Conservation (phyloP, 306 rosid genomes). For the Inga leiocalycina region DNA sequence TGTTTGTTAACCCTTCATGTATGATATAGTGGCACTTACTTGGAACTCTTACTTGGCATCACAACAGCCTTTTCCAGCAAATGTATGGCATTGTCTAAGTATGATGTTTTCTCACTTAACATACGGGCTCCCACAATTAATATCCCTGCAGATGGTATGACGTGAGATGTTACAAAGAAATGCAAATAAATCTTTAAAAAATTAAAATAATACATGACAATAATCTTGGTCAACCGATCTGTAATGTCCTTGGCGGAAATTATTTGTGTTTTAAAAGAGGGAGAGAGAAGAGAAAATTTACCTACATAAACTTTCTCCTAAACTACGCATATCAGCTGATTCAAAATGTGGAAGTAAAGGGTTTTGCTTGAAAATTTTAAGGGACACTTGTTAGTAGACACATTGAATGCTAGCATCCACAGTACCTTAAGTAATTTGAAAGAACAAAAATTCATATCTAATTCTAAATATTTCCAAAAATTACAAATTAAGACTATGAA, state of each 20-base stretch:
- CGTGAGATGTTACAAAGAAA: conserved; percentile 20
- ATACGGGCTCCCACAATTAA: conserved; percentile 85
- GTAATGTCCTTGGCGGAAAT: not conserved
- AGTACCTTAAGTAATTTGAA: not conserved
- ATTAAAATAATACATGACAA: conserved; percentile 18
- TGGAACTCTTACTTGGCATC: conserved; percentile 99
- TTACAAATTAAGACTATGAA: too few species aligned
- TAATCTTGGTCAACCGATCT: conserved; percentile 25
- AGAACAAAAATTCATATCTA: conserved; percentile 23
- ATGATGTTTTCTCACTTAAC: conserved; percentile 97
- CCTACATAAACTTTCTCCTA: conserved; percentile 93
- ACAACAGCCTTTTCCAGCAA: conserved; percentile 96
- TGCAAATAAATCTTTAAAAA: not conserved
- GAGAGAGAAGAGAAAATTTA: conserved; percentile 31
- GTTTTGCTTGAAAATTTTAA: conserved; percentile 59
- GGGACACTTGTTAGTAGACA: conserved; percentile 16
- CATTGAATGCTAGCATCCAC: conserved; percentile 31
- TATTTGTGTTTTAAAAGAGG: not conserved
- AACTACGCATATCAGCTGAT: conserved; percentile 79
- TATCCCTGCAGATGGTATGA: conserved; percentile 65
- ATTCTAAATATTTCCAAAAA: too few species aligned
- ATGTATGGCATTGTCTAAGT: conserved; percentile 83
- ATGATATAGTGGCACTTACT: conserved; percentile 55
- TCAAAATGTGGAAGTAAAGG: conserved; percentile 84
- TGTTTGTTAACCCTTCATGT: not conserved